Evolutionary conservation across 2,329 filamentous ascomycete species (phyloP).

Genomic region (Trichoderma guizhouense): DNA sequence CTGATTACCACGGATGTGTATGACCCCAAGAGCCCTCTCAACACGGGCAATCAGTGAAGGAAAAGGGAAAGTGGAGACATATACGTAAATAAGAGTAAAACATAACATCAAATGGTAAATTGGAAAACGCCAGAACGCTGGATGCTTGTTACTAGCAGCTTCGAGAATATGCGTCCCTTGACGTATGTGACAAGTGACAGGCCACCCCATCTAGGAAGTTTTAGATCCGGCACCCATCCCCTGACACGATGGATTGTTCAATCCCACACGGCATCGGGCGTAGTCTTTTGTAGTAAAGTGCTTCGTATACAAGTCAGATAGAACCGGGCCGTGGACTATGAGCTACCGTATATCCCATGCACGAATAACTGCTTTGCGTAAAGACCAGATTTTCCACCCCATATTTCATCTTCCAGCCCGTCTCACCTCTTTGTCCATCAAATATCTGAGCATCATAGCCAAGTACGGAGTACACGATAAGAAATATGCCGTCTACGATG

Average conservation of each 20-base stretch:
- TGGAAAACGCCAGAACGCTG: not conserved
- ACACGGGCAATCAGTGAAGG: constrained; percentile 46
- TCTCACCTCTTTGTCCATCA: not conserved
- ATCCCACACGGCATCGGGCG: not conserved
- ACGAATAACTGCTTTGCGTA: not conserved
- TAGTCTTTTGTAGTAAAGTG: not conserved
- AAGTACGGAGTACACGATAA: not conserved
- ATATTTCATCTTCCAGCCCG: not conserved
- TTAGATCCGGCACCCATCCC: not conserved
- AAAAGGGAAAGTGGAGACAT: constrained; percentile 3
- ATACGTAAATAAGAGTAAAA: not conserved
- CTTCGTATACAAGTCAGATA: not conserved
- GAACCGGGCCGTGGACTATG: not conserved
- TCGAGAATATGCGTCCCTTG: not conserved
- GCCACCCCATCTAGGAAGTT: not conserved
- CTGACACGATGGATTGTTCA: not conserved
- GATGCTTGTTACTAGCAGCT: not conserved
- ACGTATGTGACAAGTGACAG: not conserved
- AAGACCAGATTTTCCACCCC: not conserved
- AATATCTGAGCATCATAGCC: not conserved
- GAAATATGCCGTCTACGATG: not conserved
- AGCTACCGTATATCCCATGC: not conserved
- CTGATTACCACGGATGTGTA: constrained; percentile 56
- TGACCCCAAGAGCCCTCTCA: constrained; percentile 59
- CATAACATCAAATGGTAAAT: not conserved